Conservation (phyloP, 495 filamentous ascomycete species). For the Podospora pseudoanserina region DNA sequence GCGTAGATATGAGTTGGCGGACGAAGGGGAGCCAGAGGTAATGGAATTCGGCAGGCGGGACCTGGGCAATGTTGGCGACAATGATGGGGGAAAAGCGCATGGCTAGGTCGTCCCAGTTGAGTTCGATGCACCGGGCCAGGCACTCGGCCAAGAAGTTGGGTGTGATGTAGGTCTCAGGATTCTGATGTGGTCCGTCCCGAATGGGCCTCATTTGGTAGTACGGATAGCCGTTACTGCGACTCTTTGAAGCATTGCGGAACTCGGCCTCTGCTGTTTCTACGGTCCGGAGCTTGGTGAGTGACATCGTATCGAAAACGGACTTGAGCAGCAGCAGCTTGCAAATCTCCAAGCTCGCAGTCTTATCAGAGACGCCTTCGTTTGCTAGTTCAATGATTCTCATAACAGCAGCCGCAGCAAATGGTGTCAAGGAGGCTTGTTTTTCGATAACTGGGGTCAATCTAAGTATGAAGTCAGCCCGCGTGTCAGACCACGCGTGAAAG, state of each 20-base stretch:
- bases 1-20: slow-evolving; percentile 14
- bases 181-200: neutral
- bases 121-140: slow-evolving; percentile 15
- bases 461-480: neutral
- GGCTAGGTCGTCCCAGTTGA: slow-evolving; percentile 12
- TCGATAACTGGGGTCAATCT: slow-evolving; percentile 11
- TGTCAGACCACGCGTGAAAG: too few relatives aligned
- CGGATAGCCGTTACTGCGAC: neutral
- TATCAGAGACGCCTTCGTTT: slow-evolving; percentile 4
- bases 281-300: neutral
- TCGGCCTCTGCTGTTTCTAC: neutral
- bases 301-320: slow-evolving; percentile 3
- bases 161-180: neutral
- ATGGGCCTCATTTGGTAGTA: neutral
- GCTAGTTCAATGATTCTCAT: neutral
- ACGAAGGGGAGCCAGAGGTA: slow-evolving; percentile 26
- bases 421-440: slow-evolving; percentile 4
- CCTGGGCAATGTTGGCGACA: slow-evolving; percentile 3
- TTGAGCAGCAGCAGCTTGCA: slow-evolving; percentile 13
- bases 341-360: slow-evolving; percentile 5
- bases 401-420: slow-evolving; percentile 12
- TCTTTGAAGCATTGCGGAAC: neutral
- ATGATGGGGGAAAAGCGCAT: slow-evolving; percentile 15
- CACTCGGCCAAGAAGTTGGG: slow-evolving; percentile 10
- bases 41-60: slow-evolving; percentile 14